Evolutionary conservation across 768 basidiomycete species (phyloP).

Genomic region (Gloeophyllum trabeum): DNA sequence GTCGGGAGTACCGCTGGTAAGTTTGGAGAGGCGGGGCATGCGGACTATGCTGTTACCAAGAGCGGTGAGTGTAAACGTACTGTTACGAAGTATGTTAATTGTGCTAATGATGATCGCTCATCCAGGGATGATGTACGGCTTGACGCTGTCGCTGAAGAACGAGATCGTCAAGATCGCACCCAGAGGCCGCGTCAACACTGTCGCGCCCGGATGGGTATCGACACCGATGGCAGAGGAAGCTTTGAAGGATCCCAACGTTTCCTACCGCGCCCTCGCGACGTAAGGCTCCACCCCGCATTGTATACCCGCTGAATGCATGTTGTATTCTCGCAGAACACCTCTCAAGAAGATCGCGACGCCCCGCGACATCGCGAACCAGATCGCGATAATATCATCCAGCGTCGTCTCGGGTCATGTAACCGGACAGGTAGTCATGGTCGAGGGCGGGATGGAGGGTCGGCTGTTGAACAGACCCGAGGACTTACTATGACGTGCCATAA

Average conservation of each 20-base stretch:
- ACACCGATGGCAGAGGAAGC: constrained; percentile 43
- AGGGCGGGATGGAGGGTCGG: constrained; percentile 75
- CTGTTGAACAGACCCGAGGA: constrained; percentile 32
- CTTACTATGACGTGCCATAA: too few species aligned
- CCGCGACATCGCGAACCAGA: constrained; percentile 53
- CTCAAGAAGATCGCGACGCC: constrained; percentile 58
- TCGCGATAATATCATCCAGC: constrained; percentile 49
- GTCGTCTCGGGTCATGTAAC: constrained; percentile 59
- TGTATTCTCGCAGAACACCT: constrained; percentile 35
- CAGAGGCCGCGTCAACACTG: constrained; percentile 54
- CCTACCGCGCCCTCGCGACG: constrained; percentile 59
- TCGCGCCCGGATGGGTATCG: constrained; percentile 51
- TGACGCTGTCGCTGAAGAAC: constrained; percentile 61
- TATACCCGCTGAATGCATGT: not conserved
- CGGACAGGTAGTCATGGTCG: constrained; percentile 60
- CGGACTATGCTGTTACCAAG: constrained; percentile 57
- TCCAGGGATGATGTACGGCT: constrained; percentile 62
- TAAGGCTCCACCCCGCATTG: constrained; percentile 19
- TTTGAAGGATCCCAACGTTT: constrained; percentile 39
- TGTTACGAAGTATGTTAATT: too few species aligned
- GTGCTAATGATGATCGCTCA: not conserved
- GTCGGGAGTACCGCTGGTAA: constrained; percentile 67
- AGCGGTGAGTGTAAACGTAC: constrained; percentile 34
- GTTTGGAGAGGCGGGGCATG: constrained; percentile 58
- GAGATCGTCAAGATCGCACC: constrained; percentile 73